phyloP scores from a whole-genome alignment of 2,329 filamentous ascomycete species.

The Talaromyces sp. region DNA sequence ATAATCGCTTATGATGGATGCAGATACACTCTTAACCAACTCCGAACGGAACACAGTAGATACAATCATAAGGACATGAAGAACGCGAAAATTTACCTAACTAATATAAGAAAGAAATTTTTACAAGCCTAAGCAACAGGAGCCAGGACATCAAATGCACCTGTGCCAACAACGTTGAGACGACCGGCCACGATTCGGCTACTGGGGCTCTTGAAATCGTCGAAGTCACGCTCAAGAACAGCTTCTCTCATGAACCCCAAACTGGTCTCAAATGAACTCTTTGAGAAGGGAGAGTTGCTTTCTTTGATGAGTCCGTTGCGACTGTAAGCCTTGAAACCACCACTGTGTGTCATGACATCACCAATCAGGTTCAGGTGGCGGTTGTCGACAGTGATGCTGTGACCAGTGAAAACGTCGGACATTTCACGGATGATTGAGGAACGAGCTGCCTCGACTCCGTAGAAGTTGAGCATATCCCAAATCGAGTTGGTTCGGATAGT shows the following conservation, averaged over 20 bases:
- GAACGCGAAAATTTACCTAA: slow-evolving; percentile 20
- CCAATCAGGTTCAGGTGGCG: slow-evolving; percentile 93
- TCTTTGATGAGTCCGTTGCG: slow-evolving; percentile 75
- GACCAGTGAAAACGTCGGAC: slow-evolving; percentile 75
- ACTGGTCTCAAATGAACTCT: slow-evolving; percentile 99
- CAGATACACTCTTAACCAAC: background rate
- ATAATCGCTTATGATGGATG: background rate
- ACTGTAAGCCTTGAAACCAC: slow-evolving; percentile 86
- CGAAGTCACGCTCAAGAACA: slow-evolving; percentile 82
- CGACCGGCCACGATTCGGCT: slow-evolving; percentile 83
- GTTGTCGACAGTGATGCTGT: slow-evolving; percentile 88
- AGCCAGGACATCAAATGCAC: slow-evolving; percentile 80
- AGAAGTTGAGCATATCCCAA: slow-evolving; percentile 72
- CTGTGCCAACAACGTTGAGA: slow-evolving; percentile 79
- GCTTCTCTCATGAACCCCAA: slow-evolving; percentile 90
- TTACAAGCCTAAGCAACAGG: slow-evolving; percentile 35
- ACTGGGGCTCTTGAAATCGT: slow-evolving; percentile 80
- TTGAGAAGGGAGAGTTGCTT: slow-evolving; percentile 86
- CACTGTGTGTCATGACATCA: slow-evolving; percentile 94
- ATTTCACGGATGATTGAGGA: slow-evolving; percentile 83
- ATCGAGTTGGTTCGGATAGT: slow-evolving; percentile 90
- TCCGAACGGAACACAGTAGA: background rate
- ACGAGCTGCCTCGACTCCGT: slow-evolving; percentile 91
- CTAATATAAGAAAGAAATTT: slow-evolving; percentile 7
- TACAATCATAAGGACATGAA: slow-evolving; percentile 6